Percentiles rank a stretch among this genome's conserved stretches.
These are phyloP conservation scores for Claviceps purpurea DNA, from an alignment of 2,329 filamentous ascomycete species.

Conservation along the genomic window DNA sequence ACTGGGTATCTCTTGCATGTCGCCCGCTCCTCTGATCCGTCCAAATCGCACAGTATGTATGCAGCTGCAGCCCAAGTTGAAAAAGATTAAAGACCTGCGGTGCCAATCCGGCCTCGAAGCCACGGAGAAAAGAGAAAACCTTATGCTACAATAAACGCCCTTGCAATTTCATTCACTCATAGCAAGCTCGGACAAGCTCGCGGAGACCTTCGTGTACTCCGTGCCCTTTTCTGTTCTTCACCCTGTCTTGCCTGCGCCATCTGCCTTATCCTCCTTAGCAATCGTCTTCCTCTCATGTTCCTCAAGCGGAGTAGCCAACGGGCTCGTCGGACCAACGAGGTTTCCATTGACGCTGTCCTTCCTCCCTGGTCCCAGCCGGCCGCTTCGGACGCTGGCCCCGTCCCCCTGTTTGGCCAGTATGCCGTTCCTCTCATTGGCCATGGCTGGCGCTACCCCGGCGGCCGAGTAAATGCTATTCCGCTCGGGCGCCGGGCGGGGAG, in stretches of 20 bases:
- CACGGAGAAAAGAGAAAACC: neutral
- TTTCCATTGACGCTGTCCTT: constrained; percentile 74
- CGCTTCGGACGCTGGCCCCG: constrained; percentile 66
- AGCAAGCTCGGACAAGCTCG: neutral
- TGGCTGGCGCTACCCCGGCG: constrained; percentile 50
- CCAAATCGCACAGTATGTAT: neutral
- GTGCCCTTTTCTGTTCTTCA: neutral
- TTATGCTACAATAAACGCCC: neutral
- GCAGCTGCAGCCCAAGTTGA: neutral
- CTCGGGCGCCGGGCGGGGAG: constrained; percentile 36
- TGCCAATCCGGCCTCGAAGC: neutral
- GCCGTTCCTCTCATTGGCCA: constrained; percentile 68
- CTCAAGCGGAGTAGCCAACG: constrained; percentile 45
- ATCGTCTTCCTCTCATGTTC: constrained; percentile 21
- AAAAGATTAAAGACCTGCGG: neutral
- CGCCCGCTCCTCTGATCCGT: neutral
- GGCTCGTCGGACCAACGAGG: constrained; percentile 48
- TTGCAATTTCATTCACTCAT: constrained; percentile 2
- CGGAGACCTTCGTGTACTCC: neutral
- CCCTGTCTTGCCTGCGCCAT: constrained; percentile 9
- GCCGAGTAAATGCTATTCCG: constrained; percentile 73
- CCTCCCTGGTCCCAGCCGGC: constrained; percentile 59
- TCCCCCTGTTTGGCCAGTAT: constrained; percentile 61
- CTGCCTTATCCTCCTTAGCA: constrained; percentile 18
- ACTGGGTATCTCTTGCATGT: constrained; percentile 7